These are phyloP conservation scores for Fraxinus ornus DNA, from an alignment of 305 asterid genomes.

Conservation along the genomic window DNA sequence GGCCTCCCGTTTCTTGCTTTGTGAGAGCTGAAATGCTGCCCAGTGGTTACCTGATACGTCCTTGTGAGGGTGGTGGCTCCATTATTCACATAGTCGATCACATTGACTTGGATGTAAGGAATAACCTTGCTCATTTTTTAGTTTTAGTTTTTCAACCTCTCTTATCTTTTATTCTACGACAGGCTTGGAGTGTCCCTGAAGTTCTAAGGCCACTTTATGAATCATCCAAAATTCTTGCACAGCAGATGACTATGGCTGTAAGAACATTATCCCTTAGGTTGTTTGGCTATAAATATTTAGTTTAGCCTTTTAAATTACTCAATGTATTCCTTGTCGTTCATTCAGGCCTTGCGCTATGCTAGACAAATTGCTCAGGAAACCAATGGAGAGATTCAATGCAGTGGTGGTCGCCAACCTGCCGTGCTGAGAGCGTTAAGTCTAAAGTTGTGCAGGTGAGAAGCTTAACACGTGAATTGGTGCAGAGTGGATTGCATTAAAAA, in stretches of 20 bases:
- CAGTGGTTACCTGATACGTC: slow-evolving; percentile 85
- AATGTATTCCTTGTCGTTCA: not conserved
- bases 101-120: slow-evolving; percentile 78
- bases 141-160: not conserved
- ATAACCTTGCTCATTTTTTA: not conserved
- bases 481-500: not conserved
- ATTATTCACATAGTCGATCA: slow-evolving; percentile 93
- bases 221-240: slow-evolving; percentile 88
- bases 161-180: slow-evolving; percentile 11
- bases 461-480: not conserved
- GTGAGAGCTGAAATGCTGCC: slow-evolving; percentile 91
- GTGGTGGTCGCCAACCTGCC: slow-evolving; percentile 88
- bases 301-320: not conserved
- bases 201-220: slow-evolving; percentile 93
- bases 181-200: slow-evolving; percentile 96
- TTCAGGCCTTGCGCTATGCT: slow-evolving; percentile 75
- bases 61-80: slow-evolving; percentile 98
- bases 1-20: slow-evolving; percentile 76
- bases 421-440: slow-evolving; percentile 85
- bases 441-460: slow-evolving; percentile 67
- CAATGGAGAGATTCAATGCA: slow-evolving; percentile 75
- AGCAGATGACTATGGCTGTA: slow-evolving; percentile 96
- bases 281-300: not conserved
- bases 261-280: slow-evolving; percentile 16
- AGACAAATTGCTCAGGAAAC: slow-evolving; percentile 92